A percentile compares a stretch with the other conserved stretches of the same genome.
phyloP scores from a whole-genome alignment of 495 filamentous ascomycete species.

The Talaromyces nanjingensis region DNA sequence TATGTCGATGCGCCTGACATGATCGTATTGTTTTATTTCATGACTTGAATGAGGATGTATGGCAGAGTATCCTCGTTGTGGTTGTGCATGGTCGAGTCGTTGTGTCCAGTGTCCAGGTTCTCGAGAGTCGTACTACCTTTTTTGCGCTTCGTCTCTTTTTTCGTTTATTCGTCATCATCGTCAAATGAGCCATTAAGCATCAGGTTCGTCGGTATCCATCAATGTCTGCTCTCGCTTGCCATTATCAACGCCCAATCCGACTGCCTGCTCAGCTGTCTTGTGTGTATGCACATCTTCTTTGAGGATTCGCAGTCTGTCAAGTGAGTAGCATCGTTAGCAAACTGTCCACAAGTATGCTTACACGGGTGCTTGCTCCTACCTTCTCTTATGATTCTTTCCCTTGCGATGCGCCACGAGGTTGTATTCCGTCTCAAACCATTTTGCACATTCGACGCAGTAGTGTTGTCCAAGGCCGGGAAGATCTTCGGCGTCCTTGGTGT shows the following conservation, averaged over 20 bases:
- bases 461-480: slow-evolving; percentile 73
- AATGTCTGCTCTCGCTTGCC: slow-evolving; percentile 32
- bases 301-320: slow-evolving; percentile 61
- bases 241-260: slow-evolving; percentile 63
- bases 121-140: not conserved
- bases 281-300: slow-evolving; percentile 79
- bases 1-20: not conserved
- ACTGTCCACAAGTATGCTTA: not conserved
- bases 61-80: not conserved
- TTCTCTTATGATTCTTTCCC: slow-evolving; percentile 88
- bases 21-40: not conserved
- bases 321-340: not conserved
- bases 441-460: slow-evolving; percentile 92
- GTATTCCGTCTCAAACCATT: slow-evolving; percentile 86
- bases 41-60: not conserved
- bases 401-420: slow-evolving; percentile 69
- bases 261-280: slow-evolving; percentile 74
- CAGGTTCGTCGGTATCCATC: slow-evolving; percentile 27
- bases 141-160: not conserved
- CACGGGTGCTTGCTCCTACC: slow-evolving; percentile 41
- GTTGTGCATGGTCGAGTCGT: not conserved
- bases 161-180: not conserved
- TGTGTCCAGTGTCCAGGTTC: not conserved
- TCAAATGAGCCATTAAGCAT: not conserved
- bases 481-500: slow-evolving; percentile 74